Evolutionary conservation across 148 eudicot species (phyloP), one percentile per base, ranked within the genome.

Genomic region (Vaccinium macrocarpon): DNA sequence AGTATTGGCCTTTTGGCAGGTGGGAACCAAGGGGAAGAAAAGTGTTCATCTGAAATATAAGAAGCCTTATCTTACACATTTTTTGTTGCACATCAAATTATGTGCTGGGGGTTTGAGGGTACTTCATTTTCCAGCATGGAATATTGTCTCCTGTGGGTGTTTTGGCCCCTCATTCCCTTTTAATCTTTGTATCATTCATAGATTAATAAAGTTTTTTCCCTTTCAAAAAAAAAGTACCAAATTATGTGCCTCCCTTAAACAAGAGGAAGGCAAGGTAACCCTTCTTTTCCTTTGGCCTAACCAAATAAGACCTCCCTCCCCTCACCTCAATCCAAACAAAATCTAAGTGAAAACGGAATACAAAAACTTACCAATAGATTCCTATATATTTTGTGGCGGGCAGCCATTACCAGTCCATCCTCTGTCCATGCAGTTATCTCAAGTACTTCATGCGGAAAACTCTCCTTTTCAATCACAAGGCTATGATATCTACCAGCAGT

Each of bases 401-500:
- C 99, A 88, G 98, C 99, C 99, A 95, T 97, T 62, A 95, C 89
- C 21, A 97, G 86, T 42, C 98, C 99, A 89, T 97, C 98, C 85
- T 95, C 98, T 1, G 98, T 97, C 99, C 98, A 95, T 52, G 99
- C 99, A 12, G 98, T 95, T 75, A 97, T 90, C 90, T 97, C 99
- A 72, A 97, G 99, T 61, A 29, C 94, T 0, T 93, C 98, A 85
- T 80, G 85, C 16, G 99, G 99, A 88, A 97, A 97, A 85, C 89
- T 90, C 64, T 94, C 96, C 90, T 91, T 91, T 72, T 92, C 93
- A 77, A 97, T 93, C 86, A 97, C 99, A 81, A 97, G 99, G 88
- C 99, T 97, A 81, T 97, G 99, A 88, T 97, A 97, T 90, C 99
- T 91, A n/a, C 92, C 99, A 81, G 94, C 98, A 79, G 92, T 91